Conservation (phyloP, 1,284 basidiomycete genomes). For the Leccinum insigne region DNA sequence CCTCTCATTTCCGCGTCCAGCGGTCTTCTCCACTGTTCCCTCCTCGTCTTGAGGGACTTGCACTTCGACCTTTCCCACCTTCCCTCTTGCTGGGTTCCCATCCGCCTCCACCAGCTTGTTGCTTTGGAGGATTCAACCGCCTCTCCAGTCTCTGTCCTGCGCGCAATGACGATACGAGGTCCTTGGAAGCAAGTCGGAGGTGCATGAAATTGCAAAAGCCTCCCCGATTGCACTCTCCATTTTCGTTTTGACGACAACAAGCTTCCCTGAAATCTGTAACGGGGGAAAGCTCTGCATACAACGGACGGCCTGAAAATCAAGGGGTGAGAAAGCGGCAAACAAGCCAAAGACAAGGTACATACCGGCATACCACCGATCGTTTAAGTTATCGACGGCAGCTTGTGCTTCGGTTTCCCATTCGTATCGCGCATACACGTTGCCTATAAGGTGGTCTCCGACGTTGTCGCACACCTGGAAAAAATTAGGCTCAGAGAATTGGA, state of each 20-base stretch:
- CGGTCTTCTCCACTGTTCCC: conserved; percentile 72
- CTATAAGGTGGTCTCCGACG: conserved; percentile 98
- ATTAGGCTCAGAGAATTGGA: not conserved
- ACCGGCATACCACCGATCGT: conserved; percentile 98
- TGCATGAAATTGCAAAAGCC: conserved; percentile 99
- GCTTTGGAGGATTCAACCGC: conserved; percentile 65
- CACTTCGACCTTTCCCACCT: conserved; percentile 63
- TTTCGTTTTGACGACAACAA: conserved; percentile 97
- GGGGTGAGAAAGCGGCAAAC: conserved; percentile 8
- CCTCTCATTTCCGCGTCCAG: conserved; percentile 61
- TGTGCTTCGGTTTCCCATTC: conserved; percentile 99
- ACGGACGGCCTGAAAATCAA: conserved; percentile 68
- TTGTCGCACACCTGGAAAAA: conserved; percentile 89
- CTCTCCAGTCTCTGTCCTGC: conserved; percentile 86
- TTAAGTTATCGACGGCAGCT: conserved; percentile 89
- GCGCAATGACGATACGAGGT: conserved; percentile 76
- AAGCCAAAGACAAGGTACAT: conserved; percentile 29
- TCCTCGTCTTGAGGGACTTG: conserved; percentile 63
- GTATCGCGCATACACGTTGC: conserved; percentile 98
- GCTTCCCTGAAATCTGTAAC: conserved; percentile 99
- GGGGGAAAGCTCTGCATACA: conserved; percentile 98
- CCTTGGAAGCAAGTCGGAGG: conserved; percentile 82
- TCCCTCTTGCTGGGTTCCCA: conserved; percentile 78
- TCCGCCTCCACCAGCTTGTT: conserved; percentile 65
- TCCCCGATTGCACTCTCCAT: conserved; percentile 94